Percentiles rank a stretch among this genome's conserved stretches.
Conservation (phyloP, 2,329 filamentous ascomycete genomes). For the Ceratocystis variospora region DNA sequence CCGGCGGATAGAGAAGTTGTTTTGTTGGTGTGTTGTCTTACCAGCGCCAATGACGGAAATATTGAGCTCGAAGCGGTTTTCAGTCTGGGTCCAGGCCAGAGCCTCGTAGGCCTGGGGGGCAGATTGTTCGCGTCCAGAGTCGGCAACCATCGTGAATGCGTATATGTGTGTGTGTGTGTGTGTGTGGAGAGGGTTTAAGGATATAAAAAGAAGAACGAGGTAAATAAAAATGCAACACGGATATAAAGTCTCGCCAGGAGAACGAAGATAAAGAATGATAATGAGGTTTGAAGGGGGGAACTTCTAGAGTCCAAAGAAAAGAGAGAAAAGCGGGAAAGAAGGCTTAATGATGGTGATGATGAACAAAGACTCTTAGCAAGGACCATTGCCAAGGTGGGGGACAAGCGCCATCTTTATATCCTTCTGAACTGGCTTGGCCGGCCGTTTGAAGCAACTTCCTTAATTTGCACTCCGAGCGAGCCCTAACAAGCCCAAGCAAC, state of each 20-base stretch:
- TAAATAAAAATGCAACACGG: neutral
- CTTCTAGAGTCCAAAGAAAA: neutral
- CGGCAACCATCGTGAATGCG: slow-evolving; percentile 17
- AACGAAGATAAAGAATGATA: slow-evolving; percentile 2
- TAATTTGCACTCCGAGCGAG: neutral
- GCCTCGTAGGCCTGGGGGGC: slow-evolving; percentile 13
- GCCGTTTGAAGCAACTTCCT: neutral
- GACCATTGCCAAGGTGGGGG: neutral
- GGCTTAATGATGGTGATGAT: slow-evolving; percentile 3
- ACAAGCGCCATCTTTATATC: neutral
- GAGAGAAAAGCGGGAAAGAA: neutral
- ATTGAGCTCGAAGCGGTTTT: slow-evolving; percentile 24
- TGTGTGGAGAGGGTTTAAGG: neutral
- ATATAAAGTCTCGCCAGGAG: slow-evolving; percentile 3
- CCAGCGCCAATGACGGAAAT: slow-evolving; percentile 42
- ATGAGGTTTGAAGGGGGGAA: neutral
- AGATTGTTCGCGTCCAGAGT: slow-evolving; percentile 12
- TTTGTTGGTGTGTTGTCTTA: slow-evolving; percentile 21
- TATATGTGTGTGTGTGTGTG: neutral
- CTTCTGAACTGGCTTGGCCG: neutral
- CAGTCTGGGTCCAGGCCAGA: neutral
- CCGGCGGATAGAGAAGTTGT: neutral
- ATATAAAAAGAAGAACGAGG: neutral
- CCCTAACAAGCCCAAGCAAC: neutral
- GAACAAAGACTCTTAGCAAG: neutral